Evolutionary conservation across 2,329 filamentous ascomycete genomes (phyloP).

Genomic region (Pseudopyrenochaeta lycopersici): DNA sequence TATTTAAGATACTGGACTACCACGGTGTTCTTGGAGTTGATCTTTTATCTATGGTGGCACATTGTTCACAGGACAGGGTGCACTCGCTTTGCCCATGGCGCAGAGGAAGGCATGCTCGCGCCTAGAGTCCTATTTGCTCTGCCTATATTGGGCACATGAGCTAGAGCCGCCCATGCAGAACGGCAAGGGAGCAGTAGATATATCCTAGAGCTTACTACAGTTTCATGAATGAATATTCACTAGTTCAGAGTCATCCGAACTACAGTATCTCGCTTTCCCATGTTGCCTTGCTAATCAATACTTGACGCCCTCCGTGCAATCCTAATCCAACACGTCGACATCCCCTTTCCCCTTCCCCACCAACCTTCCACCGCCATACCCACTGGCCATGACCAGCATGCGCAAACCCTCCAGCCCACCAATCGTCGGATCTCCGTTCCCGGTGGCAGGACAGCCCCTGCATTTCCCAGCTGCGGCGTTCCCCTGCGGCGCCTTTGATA

Average conservation of each 20-base stretch:
- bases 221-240: neutral
- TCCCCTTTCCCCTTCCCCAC: too few relatives aligned
- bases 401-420: too few relatives aligned
- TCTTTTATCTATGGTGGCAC: conserved; percentile 1
- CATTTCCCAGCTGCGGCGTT: too few relatives aligned
- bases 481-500: too few relatives aligned
- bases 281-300: neutral
- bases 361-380: too few relatives aligned
- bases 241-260: neutral
- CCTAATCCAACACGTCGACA: too few relatives aligned
- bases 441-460: too few relatives aligned
- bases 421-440: too few relatives aligned
- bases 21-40: conserved; percentile 9
- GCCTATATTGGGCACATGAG: neutral
- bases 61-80: neutral
- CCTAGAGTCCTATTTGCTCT: neutral
- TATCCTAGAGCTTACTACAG: neutral
- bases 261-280: neutral
- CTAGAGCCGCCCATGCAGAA: neutral
- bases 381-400: too few relatives aligned
- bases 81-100: neutral
- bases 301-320: too few relatives aligned
- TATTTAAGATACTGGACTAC: neutral
- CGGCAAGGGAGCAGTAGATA: too few relatives aligned
- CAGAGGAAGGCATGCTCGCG: neutral